phyloP scores from a whole-genome alignment of 2,329 filamentous ascomycete species.

The Dothiorella sarmentorum region DNA sequence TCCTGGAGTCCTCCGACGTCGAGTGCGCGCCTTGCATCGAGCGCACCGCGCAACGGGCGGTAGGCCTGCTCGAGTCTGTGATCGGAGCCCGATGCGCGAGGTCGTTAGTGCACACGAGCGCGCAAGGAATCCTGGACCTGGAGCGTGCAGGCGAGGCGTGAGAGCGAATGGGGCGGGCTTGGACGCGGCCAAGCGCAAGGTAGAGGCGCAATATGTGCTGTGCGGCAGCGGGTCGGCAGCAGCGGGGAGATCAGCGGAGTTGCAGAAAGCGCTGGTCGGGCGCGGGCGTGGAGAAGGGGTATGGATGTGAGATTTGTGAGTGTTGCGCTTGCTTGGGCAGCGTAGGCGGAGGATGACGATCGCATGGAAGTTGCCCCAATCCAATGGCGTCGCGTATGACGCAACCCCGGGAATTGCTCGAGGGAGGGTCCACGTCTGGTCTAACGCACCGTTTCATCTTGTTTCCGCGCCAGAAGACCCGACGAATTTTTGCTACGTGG shows the following conservation, averaged over 20 bases:
- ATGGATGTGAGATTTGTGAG: not conserved
- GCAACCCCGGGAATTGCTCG: no score
- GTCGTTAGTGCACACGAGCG: not conserved
- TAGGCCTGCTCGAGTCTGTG: not conserved
- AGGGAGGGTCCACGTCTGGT: no score
- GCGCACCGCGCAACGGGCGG: not conserved
- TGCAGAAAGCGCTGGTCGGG: not conserved
- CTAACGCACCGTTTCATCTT: no score
- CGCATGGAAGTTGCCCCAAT: no score
- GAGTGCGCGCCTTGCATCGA: slow-evolving; percentile 2
- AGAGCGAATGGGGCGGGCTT: no score
- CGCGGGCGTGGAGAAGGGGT: not conserved
- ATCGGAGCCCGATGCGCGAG: slow-evolving; percentile 1
- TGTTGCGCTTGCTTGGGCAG: not conserved
- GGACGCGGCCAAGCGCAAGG: no score
- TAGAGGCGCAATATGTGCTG: not conserved
- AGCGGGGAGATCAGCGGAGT: not conserved
- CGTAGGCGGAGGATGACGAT: not conserved
- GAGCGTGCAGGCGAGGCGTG: no score
- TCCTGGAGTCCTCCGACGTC: not conserved
- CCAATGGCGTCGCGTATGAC: no score
- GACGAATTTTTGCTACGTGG: no score
- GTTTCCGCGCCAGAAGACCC: no score
- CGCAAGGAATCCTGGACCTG: no score
- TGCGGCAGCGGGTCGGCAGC: not conserved